A percentile compares a stretch with the other conserved stretches of the same genome.
Evolutionary conservation across 208 protist genomes (phyloP).

Genomic region (Leishmania mexicana): DNA sequence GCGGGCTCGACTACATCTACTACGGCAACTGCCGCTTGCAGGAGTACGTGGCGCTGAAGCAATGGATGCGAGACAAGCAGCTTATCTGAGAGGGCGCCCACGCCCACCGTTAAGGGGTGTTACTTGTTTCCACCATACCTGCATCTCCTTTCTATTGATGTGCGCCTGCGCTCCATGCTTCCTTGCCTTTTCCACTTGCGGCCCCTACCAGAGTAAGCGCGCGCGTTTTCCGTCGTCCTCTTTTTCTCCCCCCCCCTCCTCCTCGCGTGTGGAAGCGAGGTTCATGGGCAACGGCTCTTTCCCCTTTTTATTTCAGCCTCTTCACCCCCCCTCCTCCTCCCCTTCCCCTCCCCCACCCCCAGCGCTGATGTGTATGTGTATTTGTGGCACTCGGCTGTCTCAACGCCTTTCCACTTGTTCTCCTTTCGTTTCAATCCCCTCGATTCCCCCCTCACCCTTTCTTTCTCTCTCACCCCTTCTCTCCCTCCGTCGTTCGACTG

Average conservation of each 20-base stretch:
- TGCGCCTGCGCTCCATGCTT: background rate
- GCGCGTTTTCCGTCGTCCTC: background rate
- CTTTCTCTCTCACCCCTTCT: background rate
- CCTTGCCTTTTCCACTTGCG: background rate
- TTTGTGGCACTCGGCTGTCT: background rate
- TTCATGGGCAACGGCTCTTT: background rate
- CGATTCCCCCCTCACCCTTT: background rate
- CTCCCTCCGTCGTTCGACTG: background rate
- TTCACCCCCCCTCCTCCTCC: background rate
- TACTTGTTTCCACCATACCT: background rate
- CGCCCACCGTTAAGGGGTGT: background rate
- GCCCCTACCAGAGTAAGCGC: no score
- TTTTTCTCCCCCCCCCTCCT: background rate
- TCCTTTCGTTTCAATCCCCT: background rate
- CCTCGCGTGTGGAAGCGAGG: background rate
- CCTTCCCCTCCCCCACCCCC: background rate
- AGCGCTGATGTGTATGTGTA: background rate
- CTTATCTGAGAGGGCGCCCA: constrained; percentile 30
- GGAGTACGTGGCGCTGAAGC: constrained; percentile 76
- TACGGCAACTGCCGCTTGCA: constrained; percentile 80
- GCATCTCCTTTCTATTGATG: background rate
- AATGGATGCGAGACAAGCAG: constrained; percentile 56
- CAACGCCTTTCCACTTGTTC: background rate
- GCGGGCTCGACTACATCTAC: constrained; percentile 80
- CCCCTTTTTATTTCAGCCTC: background rate